Evolutionary conservation across 148 eudicot species (phyloP).

Genomic region (Vaccinium vitisidaea): DNA sequence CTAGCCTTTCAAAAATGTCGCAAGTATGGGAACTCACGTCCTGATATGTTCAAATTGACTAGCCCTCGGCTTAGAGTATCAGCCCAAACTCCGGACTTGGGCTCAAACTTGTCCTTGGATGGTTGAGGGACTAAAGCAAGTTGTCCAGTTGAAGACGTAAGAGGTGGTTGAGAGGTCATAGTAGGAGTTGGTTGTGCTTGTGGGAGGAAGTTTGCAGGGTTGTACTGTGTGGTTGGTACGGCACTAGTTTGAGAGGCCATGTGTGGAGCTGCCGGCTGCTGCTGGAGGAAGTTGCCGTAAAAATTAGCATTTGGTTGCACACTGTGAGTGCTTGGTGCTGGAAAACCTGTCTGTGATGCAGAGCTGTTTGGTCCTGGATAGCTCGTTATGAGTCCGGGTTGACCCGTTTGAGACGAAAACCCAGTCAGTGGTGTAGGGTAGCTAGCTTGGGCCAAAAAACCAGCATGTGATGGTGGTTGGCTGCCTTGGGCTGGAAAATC

Average conservation of each 20-base stretch:
- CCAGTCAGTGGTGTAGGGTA: conserved; percentile 34
- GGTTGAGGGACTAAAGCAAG: conserved; percentile 60
- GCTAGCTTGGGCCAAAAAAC: conserved; percentile 27
- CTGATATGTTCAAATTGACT: conserved; percentile 88
- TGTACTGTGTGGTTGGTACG: conserved; percentile 28
- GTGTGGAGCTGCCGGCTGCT: conserved; percentile 33
- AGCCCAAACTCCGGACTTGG: conserved; percentile 92
- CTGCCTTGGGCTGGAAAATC: conserved; percentile 26
- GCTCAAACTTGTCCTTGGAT: conserved; percentile 72
- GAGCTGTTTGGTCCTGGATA: conserved; percentile 18
- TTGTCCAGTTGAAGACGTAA: conserved; percentile 41
- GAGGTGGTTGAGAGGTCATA: conserved; percentile 34
- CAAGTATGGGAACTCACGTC: conserved; percentile 53
- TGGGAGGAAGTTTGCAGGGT: conserved; percentile 30
- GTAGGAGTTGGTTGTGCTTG: conserved; percentile 32
- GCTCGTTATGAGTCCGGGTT: conserved; percentile 24
- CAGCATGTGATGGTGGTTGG: conserved; percentile 18
- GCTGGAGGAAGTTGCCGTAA: conserved; percentile 35
- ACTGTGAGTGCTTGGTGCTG: conserved; percentile 22
- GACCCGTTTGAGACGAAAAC: conserved; percentile 25
- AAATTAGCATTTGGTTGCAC: conserved; percentile 23
- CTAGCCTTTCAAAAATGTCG: background rate
- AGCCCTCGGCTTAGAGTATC: conserved; percentile 92
- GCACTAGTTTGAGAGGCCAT: conserved; percentile 26
- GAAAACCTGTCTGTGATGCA: conserved; percentile 23